Conservation (phyloP, 2,329 filamentous ascomycete species). For the Pleoardoris graminearum region DNA sequence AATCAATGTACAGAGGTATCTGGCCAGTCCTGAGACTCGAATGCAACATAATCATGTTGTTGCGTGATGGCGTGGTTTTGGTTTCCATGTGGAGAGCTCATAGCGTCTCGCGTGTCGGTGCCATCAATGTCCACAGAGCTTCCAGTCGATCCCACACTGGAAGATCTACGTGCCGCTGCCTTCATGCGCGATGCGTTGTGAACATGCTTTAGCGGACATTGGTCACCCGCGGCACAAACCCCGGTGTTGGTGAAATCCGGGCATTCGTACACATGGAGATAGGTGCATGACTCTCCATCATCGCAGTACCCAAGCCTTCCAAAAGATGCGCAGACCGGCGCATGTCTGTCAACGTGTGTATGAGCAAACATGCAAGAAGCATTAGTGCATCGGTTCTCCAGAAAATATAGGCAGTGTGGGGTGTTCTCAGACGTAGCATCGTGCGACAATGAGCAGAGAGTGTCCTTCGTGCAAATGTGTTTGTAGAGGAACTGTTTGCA, state of each 20-base stretch:
- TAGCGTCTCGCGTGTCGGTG: slow-evolving; percentile 1
- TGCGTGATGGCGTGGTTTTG: slow-evolving; percentile 29
- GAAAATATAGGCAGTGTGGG: slow-evolving; percentile 86
- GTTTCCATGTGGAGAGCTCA: slow-evolving; percentile 4
- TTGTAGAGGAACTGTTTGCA: slow-evolving; percentile 87
- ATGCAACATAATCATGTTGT: slow-evolving; percentile 37
- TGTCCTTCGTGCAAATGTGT: slow-evolving; percentile 74
- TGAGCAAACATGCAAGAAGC: slow-evolving; percentile 85
- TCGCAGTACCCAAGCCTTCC: slow-evolving; percentile 87
- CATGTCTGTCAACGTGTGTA: slow-evolving; percentile 73
- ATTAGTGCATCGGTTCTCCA: slow-evolving; percentile 88
- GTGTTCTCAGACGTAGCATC: slow-evolving; percentile 80
- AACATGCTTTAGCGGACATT: slow-evolving; percentile 84
- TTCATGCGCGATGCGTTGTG: slow-evolving; percentile 53
- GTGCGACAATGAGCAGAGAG: slow-evolving; percentile 88
- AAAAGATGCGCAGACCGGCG: slow-evolving; percentile 82
- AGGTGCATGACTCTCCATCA: slow-evolving; percentile 73
- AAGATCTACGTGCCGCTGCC: slow-evolving; percentile 2
- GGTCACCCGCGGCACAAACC: slow-evolving; percentile 70
- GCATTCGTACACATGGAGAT: slow-evolving; percentile 90
- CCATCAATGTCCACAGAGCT: background rate
- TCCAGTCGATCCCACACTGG: background rate
- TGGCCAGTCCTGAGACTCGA: slow-evolving; percentile 24
- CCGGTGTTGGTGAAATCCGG: slow-evolving; percentile 94
- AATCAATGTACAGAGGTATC: background rate